Percentiles rank a stretch among this genome's conserved stretches.
These are phyloP conservation scores for Rhizopogon vesiculosus DNA, from an alignment of 768 basidiomycete genomes.

Conservation along the genomic window DNA sequence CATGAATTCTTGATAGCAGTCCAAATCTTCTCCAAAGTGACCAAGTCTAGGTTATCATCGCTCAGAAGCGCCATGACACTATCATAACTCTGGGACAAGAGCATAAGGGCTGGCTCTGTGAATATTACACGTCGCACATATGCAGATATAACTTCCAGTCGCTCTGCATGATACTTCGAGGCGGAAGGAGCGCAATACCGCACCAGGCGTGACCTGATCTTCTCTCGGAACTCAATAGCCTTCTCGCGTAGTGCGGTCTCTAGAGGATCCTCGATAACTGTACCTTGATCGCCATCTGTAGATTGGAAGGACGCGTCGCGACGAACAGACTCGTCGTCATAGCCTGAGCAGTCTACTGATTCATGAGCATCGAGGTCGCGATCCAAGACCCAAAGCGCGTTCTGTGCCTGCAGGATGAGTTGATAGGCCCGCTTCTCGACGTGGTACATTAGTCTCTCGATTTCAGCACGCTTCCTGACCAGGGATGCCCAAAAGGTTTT, in stretches of 20 bases:
- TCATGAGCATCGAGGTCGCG: constrained; percentile 13
- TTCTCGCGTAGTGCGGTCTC: constrained; percentile 31
- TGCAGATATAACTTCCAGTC: constrained; percentile 28
- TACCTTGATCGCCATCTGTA: background rate
- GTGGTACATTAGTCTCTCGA: constrained; percentile 24
- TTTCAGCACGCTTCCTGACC: constrained; percentile 24
- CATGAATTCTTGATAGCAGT: constrained; percentile 19
- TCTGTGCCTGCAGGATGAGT: constrained; percentile 28
- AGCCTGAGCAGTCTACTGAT: constrained; percentile 16
- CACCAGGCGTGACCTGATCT: constrained; percentile 28
- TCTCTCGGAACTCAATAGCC: constrained; percentile 25
- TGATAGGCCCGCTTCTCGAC: constrained; percentile 32
- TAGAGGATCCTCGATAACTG: constrained; percentile 24
- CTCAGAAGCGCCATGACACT: constrained; percentile 24
- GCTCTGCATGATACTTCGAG: constrained; percentile 30
- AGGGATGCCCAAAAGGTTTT: constrained; percentile 32
- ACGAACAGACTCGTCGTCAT: constrained; percentile 9
- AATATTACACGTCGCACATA: constrained; percentile 33
- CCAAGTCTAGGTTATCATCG: constrained; percentile 25
- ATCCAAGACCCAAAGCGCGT: constrained; percentile 34
- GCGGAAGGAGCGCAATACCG: constrained; percentile 25
- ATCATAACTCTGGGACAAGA: constrained; percentile 29
- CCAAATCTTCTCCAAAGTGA: constrained; percentile 31
- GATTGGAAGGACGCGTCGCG: constrained; percentile 7
- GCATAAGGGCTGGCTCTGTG: constrained; percentile 33